Evolutionary conservation across 768 basidiomycete species (phyloP), one percentile per base, ranked within the genome.

Genomic region (Hemileccinum rubropunctum): DNA sequence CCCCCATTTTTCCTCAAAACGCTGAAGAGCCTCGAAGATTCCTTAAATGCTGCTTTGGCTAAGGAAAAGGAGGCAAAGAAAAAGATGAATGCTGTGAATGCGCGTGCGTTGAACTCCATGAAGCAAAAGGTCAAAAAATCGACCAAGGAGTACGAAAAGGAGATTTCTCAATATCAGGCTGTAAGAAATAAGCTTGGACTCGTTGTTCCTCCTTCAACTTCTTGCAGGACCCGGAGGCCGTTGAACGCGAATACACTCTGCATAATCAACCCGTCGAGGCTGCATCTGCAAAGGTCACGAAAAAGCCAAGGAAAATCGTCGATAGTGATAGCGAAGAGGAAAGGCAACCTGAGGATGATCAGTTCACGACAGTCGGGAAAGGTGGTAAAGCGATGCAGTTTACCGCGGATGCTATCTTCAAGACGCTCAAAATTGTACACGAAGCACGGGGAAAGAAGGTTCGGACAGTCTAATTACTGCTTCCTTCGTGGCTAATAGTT

Each of bases 391-490:
- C 77, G 6, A 79, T 92, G 69, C 84, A 86, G 49, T 87, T 88
- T 57, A 89, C 91, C 4, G 70, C 91, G 3, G 91, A 94, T 48
- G 78, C 80, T 17, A 91, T 98, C 52, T 93, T 94, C 77, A 97
- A 98, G 71, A 89, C 85, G 52, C 79, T 99, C 30, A 88, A 93
- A 63, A 78, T 86, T 23, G 84, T 98, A 18, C 86, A 95, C 65
- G 97, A 98, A 58, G 91, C 91, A 41, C 83, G 97, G 50, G 97
- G 97, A 12, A 91, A 93, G 72, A 98, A 98, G 84, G 94, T 95
- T 28, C 34, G 76, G 53, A 21, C n/a, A 13, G 6, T 28, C 21
- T 15, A n/a, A 11, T 23, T 18, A 21, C 18, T 4, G 2, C 17
- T 45, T 14, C 5, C 13, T 3, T 32, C 45, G 74, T 55, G 3